Conservation (phyloP, 345 rosid genomes). For the Mangifera indica region DNA sequence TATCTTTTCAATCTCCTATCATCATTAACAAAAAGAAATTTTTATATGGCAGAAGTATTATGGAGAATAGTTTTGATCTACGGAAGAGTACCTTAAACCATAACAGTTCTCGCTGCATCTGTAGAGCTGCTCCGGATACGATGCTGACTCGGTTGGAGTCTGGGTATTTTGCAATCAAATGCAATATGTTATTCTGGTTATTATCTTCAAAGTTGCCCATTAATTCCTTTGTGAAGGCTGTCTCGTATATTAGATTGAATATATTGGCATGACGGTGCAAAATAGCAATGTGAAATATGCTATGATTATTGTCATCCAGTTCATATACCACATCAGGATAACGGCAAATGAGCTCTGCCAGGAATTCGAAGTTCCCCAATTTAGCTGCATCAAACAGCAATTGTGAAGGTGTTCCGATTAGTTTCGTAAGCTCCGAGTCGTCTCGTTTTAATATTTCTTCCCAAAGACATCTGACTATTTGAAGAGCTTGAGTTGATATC, state of each 20-base stretch:
- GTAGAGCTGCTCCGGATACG: slow-evolving; percentile 26
- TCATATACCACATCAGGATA: no score
- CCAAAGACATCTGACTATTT: not conserved
- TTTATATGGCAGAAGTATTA: not conserved
- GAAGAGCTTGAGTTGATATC: not conserved
- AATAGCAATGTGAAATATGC: no score
- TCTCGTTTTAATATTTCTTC: not conserved
- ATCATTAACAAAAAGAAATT: not conserved
- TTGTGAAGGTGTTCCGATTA: not conserved
- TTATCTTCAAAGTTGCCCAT: slow-evolving; percentile 10
- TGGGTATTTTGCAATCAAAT: slow-evolving; percentile 17
- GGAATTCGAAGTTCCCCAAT: not conserved
- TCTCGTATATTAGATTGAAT: slow-evolving; percentile 5
- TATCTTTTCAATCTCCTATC: slow-evolving; percentile 17
- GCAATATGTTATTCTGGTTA: no score
- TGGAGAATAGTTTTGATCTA: not conserved
- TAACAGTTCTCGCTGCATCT: slow-evolving; percentile 19
- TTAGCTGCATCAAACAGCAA: not conserved
- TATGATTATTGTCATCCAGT: no score
- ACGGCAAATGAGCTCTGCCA: not conserved
- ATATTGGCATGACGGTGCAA: no score
- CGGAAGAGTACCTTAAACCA: slow-evolving; percentile 28
- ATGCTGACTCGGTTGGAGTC: slow-evolving; percentile 4
- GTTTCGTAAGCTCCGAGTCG: not conserved
- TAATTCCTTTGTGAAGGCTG: slow-evolving; percentile 18